Evolutionary conservation across 129 eudicot species (phyloP).

Genomic region (Lactuca saligna): DNA sequence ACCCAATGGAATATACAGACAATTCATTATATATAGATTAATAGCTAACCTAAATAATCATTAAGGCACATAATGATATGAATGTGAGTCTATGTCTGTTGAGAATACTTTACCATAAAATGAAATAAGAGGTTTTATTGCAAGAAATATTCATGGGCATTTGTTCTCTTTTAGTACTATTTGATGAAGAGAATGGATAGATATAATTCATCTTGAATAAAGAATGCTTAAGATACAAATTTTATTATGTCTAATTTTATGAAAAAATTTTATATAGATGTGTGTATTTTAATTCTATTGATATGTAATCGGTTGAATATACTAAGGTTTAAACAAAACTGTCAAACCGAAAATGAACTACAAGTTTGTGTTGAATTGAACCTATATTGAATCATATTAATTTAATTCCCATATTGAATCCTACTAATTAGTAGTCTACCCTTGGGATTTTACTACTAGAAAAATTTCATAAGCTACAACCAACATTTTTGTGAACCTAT

Average conservation of each 20-base stretch:
- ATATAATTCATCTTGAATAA: slow-evolving; percentile 13
- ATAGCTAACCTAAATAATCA: slow-evolving; percentile 25
- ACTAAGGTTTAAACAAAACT: too few species aligned
- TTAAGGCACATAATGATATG: neutral
- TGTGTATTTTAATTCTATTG: neutral
- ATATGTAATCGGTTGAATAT: neutral
- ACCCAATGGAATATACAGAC: slow-evolving; percentile 20
- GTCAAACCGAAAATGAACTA: too few species aligned
- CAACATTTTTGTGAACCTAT: neutral
- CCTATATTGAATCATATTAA: too few species aligned
- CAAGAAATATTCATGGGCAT: neutral
- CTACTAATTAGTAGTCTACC: neutral
- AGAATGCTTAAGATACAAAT: slow-evolving; percentile 9
- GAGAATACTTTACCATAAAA: slow-evolving; percentile 9
- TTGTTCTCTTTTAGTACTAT: slow-evolving; percentile 17
- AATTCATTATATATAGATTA: slow-evolving; percentile 9
- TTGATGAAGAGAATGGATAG: slow-evolving; percentile 13
- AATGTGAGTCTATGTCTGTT: slow-evolving; percentile 7
- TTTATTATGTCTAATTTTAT: too few species aligned
- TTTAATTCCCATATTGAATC: too few species aligned
- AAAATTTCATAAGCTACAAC: neutral
- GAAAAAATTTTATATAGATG: neutral
- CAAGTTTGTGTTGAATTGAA: too few species aligned
- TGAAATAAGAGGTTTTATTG: slow-evolving; percentile 11
- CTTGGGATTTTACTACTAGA: neutral